Evolutionary conservation across 768 basidiomycete species (phyloP).

Genomic region (Dacryopinax spathularia): DNA sequence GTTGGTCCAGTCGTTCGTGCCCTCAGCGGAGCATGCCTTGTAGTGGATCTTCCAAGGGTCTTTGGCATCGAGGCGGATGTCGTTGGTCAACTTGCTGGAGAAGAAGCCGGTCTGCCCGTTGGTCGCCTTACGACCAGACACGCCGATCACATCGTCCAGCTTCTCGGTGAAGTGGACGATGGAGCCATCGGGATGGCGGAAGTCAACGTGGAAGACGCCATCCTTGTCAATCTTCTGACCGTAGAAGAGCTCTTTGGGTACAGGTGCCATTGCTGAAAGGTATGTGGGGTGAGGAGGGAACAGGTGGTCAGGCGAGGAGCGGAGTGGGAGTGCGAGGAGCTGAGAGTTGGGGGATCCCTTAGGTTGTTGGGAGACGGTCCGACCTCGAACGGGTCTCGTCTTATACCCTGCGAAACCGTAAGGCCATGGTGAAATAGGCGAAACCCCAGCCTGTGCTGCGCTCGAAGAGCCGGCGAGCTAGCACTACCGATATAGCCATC

Average conservation of each 20-base stretch:
- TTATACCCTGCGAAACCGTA: no score
- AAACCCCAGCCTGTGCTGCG: no score
- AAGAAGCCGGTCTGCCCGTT: background rate
- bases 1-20: background rate
- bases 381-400: no score
- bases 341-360: no score
- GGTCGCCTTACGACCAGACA: background rate
- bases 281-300: no score
- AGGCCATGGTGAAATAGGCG: no score
- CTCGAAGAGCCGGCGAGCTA: no score
- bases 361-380: no score
- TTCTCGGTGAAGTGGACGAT: background rate
- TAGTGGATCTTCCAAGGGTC: background rate
- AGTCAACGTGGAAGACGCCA: background rate
- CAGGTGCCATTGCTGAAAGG: background rate
- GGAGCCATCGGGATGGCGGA: background rate
- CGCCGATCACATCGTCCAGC: background rate
- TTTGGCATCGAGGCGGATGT: background rate
- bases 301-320: no score
- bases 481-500: no score
- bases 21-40: background rate
- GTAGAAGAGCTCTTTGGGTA: background rate
- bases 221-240: background rate
- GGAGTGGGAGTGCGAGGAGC: no score
- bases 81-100: background rate